phyloP scores from a whole-genome alignment of 805 yeast genomes.

The Starmerella etchellsii region DNA sequence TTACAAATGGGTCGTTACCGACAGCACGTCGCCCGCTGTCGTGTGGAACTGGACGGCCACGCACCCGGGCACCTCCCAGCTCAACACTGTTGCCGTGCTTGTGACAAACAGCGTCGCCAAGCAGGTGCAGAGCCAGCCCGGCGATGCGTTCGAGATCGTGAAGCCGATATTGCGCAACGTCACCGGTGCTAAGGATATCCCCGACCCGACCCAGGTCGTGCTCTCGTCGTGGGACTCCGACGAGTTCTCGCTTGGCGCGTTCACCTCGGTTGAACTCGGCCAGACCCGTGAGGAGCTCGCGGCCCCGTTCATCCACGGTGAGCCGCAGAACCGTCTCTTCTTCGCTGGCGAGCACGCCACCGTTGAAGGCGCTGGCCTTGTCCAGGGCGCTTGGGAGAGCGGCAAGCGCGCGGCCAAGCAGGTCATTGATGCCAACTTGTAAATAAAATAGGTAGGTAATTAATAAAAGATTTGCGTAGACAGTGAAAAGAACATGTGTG shows the following conservation, averaged over 20 bases:
- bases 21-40: slow-evolving; percentile 38
- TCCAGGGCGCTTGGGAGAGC: slow-evolving; percentile 77
- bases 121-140: slow-evolving; percentile 37
- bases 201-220: slow-evolving; percentile 32
- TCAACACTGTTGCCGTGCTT: slow-evolving; percentile 39
- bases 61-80: slow-evolving; percentile 26
- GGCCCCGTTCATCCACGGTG: slow-evolving; percentile 47
- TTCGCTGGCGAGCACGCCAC: slow-evolving; percentile 88
- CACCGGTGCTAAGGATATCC: slow-evolving; percentile 15
- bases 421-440: slow-evolving; percentile 19
- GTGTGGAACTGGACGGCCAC: slow-evolving; percentile 47
- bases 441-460: no score
- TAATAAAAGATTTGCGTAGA: not conserved
- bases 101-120: slow-evolving; percentile 59
- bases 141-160: slow-evolving; percentile 18
- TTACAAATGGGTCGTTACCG: slow-evolving; percentile 40
- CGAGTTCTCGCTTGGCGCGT: slow-evolving; percentile 61
- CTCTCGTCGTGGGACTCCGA: slow-evolving; percentile 55
- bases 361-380: slow-evolving; percentile 76
- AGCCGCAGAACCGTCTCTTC: slow-evolving; percentile 34
- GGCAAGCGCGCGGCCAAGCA: slow-evolving; percentile 44
- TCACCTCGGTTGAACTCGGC: slow-evolving; percentile 51
- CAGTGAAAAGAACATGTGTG: not conserved
- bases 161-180: slow-evolving; percentile 20
- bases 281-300: slow-evolving; percentile 57